Percentiles rank a stretch among this genome's conserved stretches.
Evolutionary conservation across 768 basidiomycete species (phyloP).

Genomic region (Coprinopsis strossmayeri): DNA sequence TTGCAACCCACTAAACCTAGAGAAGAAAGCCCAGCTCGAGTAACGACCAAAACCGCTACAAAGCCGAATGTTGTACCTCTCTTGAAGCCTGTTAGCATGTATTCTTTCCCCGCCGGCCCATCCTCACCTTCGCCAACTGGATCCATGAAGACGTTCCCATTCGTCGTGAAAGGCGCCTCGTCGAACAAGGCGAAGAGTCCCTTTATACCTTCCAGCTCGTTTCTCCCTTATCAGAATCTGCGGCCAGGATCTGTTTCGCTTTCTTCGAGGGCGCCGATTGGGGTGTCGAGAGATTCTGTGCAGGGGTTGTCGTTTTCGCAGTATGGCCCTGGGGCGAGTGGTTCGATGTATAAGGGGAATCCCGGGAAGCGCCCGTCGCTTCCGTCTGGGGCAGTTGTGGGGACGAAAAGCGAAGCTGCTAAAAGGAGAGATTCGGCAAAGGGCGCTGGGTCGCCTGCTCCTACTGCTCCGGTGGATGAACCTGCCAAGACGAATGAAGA

Average conservation of each 20-base stretch:
- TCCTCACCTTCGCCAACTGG: too few species aligned
- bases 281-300: not conserved
- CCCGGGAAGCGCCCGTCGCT: not conserved
- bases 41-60: not conserved
- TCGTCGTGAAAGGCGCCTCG: too few species aligned
- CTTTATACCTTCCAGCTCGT: not conserved
- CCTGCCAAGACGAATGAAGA: not conserved
- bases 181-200: not conserved
- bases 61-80: too few species aligned
- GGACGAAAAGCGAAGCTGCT: not conserved
- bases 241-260: not conserved
- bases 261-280: not conserved
- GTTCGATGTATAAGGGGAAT: not conserved
- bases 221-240: not conserved
- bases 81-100: too few species aligned
- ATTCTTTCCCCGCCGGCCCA: too few species aligned
- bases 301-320: conserved; percentile 7
- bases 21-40: not conserved
- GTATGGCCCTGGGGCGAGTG: conserved; percentile 1
- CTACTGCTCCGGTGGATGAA: too few species aligned
- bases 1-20: not conserved
- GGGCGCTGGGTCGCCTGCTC: not conserved
- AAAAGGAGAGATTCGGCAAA: not conserved
- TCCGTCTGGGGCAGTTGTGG: not conserved
- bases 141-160: too few species aligned